A percentile compares a stretch with the other conserved stretches of the same genome.
Conservation (phyloP, 345 rosid species). For the Gossypium turneri region DNA sequence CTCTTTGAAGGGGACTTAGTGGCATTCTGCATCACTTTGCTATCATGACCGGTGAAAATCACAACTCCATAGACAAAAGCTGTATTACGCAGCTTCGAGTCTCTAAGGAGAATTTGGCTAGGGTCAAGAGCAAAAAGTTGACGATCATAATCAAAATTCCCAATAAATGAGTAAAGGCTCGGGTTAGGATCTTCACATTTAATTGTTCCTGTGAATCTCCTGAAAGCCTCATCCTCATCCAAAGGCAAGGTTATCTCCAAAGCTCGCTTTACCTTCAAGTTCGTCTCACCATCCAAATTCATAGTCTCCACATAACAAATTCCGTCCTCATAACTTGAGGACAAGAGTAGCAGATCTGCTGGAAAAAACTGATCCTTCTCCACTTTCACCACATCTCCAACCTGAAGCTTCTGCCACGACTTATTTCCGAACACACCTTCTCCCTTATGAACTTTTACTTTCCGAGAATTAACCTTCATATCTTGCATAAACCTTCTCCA, state of each 20-base stretch:
- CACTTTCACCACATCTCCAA: slow-evolving; percentile 84
- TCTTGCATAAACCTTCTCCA: slow-evolving; percentile 97
- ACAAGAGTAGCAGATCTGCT: slow-evolving; percentile 81
- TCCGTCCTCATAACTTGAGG: slow-evolving; percentile 91
- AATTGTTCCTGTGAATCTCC: slow-evolving; percentile 51
- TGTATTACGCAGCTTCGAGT: slow-evolving; percentile 93
- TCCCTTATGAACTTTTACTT: slow-evolving; percentile 53
- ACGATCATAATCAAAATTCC: slow-evolving; percentile 63
- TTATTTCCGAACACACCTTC: slow-evolving; percentile 56
- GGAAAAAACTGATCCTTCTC: slow-evolving; percentile 95
- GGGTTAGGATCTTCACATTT: slow-evolving; percentile 97
- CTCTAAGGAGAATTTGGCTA: slow-evolving; percentile 88
- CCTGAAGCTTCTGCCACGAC: slow-evolving; percentile 67
- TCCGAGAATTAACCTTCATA: slow-evolving; percentile 72
- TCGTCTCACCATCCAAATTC: slow-evolving; percentile 98
- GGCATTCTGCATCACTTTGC: slow-evolving; percentile 93
- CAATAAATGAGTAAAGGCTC: slow-evolving; percentile 78
- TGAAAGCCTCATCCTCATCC: slow-evolving; percentile 63
- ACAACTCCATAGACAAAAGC: slow-evolving; percentile 74
- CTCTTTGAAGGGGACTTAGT: slow-evolving; percentile 90
- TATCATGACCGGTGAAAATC: slow-evolving; percentile 85
- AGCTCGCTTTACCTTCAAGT: slow-evolving; percentile 82
- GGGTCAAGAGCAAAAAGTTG: slow-evolving; percentile 77
- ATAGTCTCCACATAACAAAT: slow-evolving; percentile 98
- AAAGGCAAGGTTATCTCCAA: slow-evolving; percentile 62